A percentile compares a stretch with the other conserved stretches of the same genome.
Conservation (phyloP, 2,329 filamentous ascomycete species). For the Fusarium albidum region DNA sequence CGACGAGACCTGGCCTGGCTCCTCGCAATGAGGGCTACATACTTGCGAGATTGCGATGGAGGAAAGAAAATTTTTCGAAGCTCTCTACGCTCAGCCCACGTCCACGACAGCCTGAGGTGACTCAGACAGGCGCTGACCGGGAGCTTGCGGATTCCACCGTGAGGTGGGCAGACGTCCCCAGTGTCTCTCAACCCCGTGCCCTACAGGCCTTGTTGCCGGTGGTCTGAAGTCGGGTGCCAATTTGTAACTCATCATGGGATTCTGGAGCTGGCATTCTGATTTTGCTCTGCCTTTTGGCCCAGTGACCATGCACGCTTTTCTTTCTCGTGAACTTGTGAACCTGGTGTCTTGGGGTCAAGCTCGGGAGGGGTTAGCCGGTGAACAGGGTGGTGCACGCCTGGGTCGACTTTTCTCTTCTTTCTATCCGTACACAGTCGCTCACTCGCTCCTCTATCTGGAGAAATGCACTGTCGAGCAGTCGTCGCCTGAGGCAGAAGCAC, state of each 20-base stretch:
- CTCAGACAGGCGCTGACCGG: constrained; percentile 34
- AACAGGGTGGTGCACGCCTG: constrained; percentile 10
- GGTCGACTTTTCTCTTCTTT: constrained; percentile 12
- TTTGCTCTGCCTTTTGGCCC: constrained; percentile 16
- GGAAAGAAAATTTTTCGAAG: constrained; percentile 30
- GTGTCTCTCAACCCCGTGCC: constrained; percentile 23
- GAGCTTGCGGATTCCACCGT: constrained; percentile 38
- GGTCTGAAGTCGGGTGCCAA: constrained; percentile 37
- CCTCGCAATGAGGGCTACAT: constrained; percentile 24
- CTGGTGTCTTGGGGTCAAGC: constrained; percentile 7
- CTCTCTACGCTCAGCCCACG: constrained; percentile 30
- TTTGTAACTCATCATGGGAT: constrained; percentile 26
- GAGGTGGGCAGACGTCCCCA: constrained; percentile 41
- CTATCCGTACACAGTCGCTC: too few species aligned
- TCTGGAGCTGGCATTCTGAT: constrained; percentile 31
- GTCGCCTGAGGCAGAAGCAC: too few species aligned
- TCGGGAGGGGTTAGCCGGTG: constrained; percentile 17
- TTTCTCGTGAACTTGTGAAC: constrained; percentile 28
- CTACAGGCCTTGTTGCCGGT: constrained; percentile 30
- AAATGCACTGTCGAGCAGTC: too few species aligned
- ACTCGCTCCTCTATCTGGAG: constrained; percentile 6
- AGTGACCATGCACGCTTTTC: constrained; percentile 27
- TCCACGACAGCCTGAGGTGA: constrained; percentile 37
- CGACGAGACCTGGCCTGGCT: constrained; percentile 29
- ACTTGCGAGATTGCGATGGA: constrained; percentile 29